Base-by-base conservation (phyloP, 78 protist genomes). In the Chrysochromulina tobinii region DNA sequence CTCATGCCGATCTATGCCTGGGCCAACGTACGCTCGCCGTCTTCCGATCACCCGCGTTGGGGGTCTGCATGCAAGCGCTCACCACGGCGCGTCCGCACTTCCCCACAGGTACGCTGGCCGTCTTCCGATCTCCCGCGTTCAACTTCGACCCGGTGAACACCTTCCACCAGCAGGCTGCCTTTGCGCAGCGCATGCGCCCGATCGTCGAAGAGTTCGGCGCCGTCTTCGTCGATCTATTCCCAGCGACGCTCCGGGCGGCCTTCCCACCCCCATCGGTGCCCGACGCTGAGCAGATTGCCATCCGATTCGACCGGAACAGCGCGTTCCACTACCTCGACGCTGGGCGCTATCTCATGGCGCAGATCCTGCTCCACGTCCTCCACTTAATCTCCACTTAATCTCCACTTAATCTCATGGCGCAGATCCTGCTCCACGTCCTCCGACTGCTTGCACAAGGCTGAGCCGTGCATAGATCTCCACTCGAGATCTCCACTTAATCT, bases 141-240 rank as follows among this genome's bases (percentile, higher is more conserved):
- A 72, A 72, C 81, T 72, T 72, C 81, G 81, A 72, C 81, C 81
- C 81, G 15, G 81, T 72, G 25, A 72, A 72, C 81, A n/a, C 81
- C 15, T 3, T 14, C 48, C 5, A 23, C 53, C 54, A 23, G 54
- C 81, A 72, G 81, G 53, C 53, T 38, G 23, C 23, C 23, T 72
- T 72, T 53, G 4, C n/a, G n/a, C 5, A 9, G 53, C 38, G 5
- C 81, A 72, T 72, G 81, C 81, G 81, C 4, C 81, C 81, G 21
- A 2, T 72, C 5, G 81, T 72, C 53, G 81, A 72, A 38, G 81
- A 23, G 81, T 38, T 53, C 2, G 81, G 64, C 23, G 12, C 12
- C 23, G 23, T 72, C 15, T 72, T n/a, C 81, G n/a, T 72, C 53
- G 81, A 72, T 53, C 4, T n/a, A 38, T 72, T 14, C 53, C 15